These are phyloP conservation scores for Lactifluus pinguis DNA, from an alignment of 768 basidiomycete genomes.

Conservation along the genomic window DNA sequence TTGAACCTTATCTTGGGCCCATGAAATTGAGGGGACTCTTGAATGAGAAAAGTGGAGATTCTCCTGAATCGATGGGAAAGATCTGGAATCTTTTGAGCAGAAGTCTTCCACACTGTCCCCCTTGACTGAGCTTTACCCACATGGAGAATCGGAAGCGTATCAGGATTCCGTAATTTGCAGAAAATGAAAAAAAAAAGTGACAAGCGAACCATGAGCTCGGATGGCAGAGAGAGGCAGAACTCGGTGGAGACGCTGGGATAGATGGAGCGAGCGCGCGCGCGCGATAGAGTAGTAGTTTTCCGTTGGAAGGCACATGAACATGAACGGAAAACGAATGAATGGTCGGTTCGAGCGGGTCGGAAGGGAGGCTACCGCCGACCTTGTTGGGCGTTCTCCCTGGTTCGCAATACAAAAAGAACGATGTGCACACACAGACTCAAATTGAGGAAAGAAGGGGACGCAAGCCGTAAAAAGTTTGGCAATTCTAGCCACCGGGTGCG, in stretches of 20 bases:
- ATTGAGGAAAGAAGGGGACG: constrained; percentile 17
- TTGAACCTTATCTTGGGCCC: constrained; percentile 19
- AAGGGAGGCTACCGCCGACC: constrained; percentile 8
- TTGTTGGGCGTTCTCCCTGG: not conserved
- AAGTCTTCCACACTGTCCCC: constrained; percentile 8
- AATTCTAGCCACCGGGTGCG: not conserved
- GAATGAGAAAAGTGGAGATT: constrained; percentile 13
- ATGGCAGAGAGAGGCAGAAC: not conserved
- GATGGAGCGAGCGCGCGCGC: not conserved
- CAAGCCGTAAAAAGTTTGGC: constrained; percentile 14
- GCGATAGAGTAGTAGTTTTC: not conserved
- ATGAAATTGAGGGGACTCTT: constrained; percentile 17
- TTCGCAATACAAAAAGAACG: constrained; percentile 11
- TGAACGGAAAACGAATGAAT: not conserved
- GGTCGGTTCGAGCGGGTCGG: not conserved
- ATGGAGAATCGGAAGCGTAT: constrained; percentile 18
- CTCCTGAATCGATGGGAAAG: constrained; percentile 18
- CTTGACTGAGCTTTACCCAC: constrained; percentile 16
- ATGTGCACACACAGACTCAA: not conserved
- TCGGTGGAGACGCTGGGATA: not conserved
- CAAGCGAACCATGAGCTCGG: constrained; percentile 4
- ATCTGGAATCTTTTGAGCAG: constrained; percentile 11
- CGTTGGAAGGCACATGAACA: constrained; percentile 1
- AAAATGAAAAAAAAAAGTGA: constrained; percentile 9
- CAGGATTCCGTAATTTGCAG: constrained; percentile 19